Base-by-base conservation (phyloP, 2,329 filamentous ascomycete genomes). In the Pleoardoris graminearum region DNA sequence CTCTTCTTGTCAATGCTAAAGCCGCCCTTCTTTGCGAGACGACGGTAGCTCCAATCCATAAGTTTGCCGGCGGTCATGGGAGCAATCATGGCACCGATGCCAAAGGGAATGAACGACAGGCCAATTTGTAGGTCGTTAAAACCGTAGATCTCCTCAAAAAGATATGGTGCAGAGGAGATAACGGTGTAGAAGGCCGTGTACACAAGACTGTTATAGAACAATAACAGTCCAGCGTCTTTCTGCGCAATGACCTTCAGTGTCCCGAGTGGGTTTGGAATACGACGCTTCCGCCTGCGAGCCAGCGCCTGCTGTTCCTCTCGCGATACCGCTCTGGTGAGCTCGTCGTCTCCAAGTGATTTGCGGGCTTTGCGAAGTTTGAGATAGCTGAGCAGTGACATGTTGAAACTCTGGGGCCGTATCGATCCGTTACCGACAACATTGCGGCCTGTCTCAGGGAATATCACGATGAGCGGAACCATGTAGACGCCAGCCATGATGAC, bases 1-100 rank as follows among this genome's bases (percentile, higher is more conserved):
- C 82, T 80, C 58, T 81, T 84, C 48, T 76, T 79, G 62, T 83
- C 81, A 58, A 89, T 80, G 7, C 76, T 73, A 53, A 90, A 76
- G 4, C 85, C 85, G 11, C 85, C 75, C 39, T 80, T 79, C 41
- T 75, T 78, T 1, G 88, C 87, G 30, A 85, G 80, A 32, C 87
- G 82, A 8, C 83, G 79, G 69, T 89, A 94, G 69, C 91, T 91
- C 77, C 82, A 85, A 70, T 90, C 87, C 48, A 89, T 78, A 0
- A 83, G 59, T 2, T 78, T 77, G 4, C 89, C 87, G 29, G 68
- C 72, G 14, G 75, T 65, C 21, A 76, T 56, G 16, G 75, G 67
- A 37, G 73, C 66, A 17, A 69, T 43, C 29, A 76, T 59, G 35
- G 68, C 65, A 4, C 76, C 76, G 5, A 67, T 49, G 11, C 74